Base-by-base conservation (phyloP, 2,329 filamentous ascomycete species). In the Botrytis pseudocinerea region DNA sequence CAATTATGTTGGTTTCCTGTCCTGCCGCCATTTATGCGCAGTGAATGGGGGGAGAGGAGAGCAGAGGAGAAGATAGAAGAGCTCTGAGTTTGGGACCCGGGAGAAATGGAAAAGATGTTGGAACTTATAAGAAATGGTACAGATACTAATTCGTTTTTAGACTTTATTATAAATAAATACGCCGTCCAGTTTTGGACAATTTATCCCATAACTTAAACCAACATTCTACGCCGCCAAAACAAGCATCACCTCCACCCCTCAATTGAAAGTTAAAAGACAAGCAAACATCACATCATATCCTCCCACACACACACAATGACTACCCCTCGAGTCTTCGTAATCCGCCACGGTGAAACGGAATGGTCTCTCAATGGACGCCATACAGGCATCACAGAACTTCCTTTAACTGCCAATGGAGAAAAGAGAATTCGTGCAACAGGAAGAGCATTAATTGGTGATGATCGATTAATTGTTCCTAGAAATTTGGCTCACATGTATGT, bases 301-400 rank as follows among this genome's bases (percentile, higher is more conserved):
- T 25, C 20, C 42, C 4, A 7, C 25, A 22, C 22, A 38, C 46
- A 38, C 46, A 69, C 12, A 48, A 81, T 81, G 80, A 76, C 79
- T 5, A 89, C 91, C 2, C 93, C 93, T 2, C 88, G 93, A 70
- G 90, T 93, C 81, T 95, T 95, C 85, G 89, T 96, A 77, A 84
- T 94, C 81, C 93, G 95, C 78, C 95, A 98, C 81, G 95, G 95
- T 83, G 94, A 98, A 85, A 98, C 95, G 6, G 94, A 97, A 85
- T 98, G 95, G 95, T 97, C 93, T 8, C 89, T 97, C 65, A 92
- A 92, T 77, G 95, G 94, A 72, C 88, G 90, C 70, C 93, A 98
- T 83, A 98, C 95, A 0, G 92, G 94, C 69, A 87, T 85, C 42
- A 93, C 92, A n/a, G 95, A 98, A 80, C 92, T 98, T 6, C 91